phyloP scores from a whole-genome alignment of 345 rosid species.

The Bruguiera sexangula region DNA sequence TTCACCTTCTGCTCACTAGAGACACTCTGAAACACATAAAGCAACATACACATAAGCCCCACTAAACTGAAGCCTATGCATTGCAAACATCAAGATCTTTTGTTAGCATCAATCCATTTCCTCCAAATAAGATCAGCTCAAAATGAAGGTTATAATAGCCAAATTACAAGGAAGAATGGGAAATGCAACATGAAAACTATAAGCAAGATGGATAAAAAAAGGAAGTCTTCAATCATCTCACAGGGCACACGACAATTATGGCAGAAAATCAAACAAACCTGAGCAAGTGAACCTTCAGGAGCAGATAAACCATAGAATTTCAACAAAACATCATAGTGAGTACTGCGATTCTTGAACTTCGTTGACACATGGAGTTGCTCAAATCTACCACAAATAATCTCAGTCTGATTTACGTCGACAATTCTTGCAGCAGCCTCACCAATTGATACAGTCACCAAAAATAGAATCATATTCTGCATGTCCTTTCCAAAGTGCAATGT shows the following conservation, averaged over 20 bases:
- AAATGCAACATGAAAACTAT: not conserved
- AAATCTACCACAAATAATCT: constrained; percentile 88
- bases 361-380: constrained; percentile 85
- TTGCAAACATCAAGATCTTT: not conserved
- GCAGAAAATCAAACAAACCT: constrained; percentile 56
- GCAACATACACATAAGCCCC: constrained; percentile 8
- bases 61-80: not conserved
- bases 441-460: constrained; percentile 72
- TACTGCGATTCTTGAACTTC: constrained; percentile 71
- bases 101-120: not conserved
- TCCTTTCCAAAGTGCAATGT: constrained; percentile 64
- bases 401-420: constrained; percentile 55
- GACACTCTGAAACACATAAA: constrained; percentile 68
- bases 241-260: constrained; percentile 3
- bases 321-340: constrained; percentile 67
- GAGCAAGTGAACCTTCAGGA: constrained; percentile 96
- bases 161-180: not conserved
- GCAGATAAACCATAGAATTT: constrained; percentile 91
- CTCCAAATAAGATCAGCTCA: not conserved
- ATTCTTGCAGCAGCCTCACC: constrained; percentile 87
- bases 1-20: constrained; percentile 84
- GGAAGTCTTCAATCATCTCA: not conserved
- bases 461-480: constrained; percentile 74
- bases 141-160: not conserved
- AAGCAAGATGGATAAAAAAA: not conserved